These are phyloP conservation scores for Microthlaspi erraticum DNA, from an alignment of 345 rosid genomes.

Conservation along the genomic window DNA sequence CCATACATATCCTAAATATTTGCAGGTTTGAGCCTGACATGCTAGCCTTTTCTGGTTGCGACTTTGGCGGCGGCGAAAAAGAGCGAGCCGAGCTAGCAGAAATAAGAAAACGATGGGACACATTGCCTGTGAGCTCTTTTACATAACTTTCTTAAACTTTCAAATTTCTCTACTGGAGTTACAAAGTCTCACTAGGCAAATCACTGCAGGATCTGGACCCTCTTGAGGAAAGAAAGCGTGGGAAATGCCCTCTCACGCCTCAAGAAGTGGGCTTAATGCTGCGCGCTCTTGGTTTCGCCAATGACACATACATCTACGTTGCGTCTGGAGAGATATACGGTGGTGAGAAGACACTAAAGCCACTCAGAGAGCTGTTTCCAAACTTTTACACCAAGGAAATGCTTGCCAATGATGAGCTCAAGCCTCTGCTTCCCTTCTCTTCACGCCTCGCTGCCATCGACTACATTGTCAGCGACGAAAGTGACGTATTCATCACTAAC, in stretches of 20 bases:
- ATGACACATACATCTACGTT: constrained; percentile 83
- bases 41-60: constrained; percentile 99
- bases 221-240: constrained; percentile 85
- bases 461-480: constrained; percentile 89
- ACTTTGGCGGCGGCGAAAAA: constrained; percentile 99
- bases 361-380: constrained; percentile 88
- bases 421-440: constrained; percentile 76
- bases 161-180: constrained; percentile 8
- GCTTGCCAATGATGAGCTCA: constrained; percentile 80
- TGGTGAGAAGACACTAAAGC: constrained; percentile 85
- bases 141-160: background rate
- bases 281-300: constrained; percentile 90
- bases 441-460: constrained; percentile 95
- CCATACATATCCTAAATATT: background rate
- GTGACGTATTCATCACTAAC: constrained; percentile 93
- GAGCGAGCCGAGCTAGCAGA: constrained; percentile 85
- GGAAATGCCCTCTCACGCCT: constrained; percentile 97
- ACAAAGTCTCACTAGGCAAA: constrained; percentile 21
- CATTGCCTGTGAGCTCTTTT: constrained; percentile 74
- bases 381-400: constrained; percentile 94
- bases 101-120: constrained; percentile 96
- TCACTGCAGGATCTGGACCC: constrained; percentile 77
- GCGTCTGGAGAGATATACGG: constrained; percentile 99
- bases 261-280: constrained; percentile 96
- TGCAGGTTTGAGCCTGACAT: constrained; percentile 98